These are phyloP conservation scores for Globisporangium sylvaticum DNA, from an alignment of 352 stramenopile genomes.

Conservation along the genomic window DNA sequence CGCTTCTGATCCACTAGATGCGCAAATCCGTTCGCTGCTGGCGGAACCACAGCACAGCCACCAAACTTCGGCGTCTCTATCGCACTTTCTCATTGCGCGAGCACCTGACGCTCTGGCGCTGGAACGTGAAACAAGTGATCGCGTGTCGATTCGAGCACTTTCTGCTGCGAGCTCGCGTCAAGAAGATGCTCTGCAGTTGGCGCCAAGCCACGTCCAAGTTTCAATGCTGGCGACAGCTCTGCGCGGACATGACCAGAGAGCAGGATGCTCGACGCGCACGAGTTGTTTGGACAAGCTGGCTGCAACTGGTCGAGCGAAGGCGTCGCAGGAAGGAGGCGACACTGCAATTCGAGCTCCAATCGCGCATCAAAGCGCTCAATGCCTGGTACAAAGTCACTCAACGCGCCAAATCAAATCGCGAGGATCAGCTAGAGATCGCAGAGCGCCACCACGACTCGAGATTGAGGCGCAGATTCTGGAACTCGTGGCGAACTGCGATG, in stretches of 20 bases:
- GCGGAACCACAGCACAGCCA: conserved; percentile 12
- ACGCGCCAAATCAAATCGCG: neutral
- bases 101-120: conserved; percentile 33
- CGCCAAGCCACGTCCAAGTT: conserved; percentile 16
- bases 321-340: conserved; percentile 3
- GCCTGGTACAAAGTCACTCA: neutral
- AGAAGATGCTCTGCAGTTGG: conserved; percentile 29
- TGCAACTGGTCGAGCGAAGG: conserved; percentile 12
- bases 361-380: neutral
- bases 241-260: conserved; percentile 5
- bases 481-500: conserved; percentile 17
- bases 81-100: conserved; percentile 34
- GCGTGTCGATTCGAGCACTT: conserved; percentile 34
- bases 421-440: conserved; percentile 16
- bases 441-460: conserved; percentile 1
- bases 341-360: conserved; percentile 6
- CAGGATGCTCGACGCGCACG: conserved; percentile 8
- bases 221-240: conserved; percentile 27
- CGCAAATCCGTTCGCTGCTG: conserved; percentile 21
- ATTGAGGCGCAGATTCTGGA: conserved; percentile 11
- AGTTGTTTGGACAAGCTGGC: conserved; percentile 22
- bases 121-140: conserved; percentile 21
- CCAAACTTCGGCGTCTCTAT: conserved; percentile 16
- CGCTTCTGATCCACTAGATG: conserved; percentile 16
- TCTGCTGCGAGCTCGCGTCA: conserved; percentile 17